Base-by-base conservation (phyloP, 495 filamentous ascomycete genomes). In the Pyrenula aspistea region DNA sequence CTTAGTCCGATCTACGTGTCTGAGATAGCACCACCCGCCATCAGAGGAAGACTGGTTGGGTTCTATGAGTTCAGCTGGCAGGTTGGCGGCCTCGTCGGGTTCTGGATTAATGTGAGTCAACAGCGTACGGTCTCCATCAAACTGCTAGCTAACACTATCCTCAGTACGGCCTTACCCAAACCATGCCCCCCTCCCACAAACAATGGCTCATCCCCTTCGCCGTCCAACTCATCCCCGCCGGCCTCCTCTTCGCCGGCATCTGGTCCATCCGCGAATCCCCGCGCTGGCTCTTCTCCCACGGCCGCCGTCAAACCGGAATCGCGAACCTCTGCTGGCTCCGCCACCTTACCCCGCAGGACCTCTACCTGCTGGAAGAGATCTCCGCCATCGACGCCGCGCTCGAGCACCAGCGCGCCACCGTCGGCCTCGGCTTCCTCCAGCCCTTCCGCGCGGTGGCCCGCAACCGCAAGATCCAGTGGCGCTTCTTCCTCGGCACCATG, bases 1-100 rank as follows among this genome's bases (percentile, higher is more conserved):
- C 73, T 89, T 53, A 85, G 88, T 25, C 88, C 88, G 2, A 83
- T 91, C 22, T 92, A 92, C 62, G 83, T 88, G 56, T 79, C 87
- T 36, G 88, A 93, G 66, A 79, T 91, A 55, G 79, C 87, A 2
- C 88, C 85, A 19, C 86, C 87, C 58, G 84, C 87, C 57, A 88
- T 88, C 61, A 82, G 88, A 56, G 88, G 88, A 25, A 78, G 88
- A 19, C 77, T 93, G 22, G 86, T 92, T 53, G 83, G 84, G 61
- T 73, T 89, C 23, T 89, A 85, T 62, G 84, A 88, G 66, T 68
- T 87, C 47, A 82, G 83, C 11, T 87, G 83, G 81, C 86, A 88
- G 67, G 74, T 85, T 61, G 85, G 84, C 51, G 84, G 84, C 12
- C 68, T 89, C 22, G 77, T 85, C n/a, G 85, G 85, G 2, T 88